These are phyloP conservation scores for Phaeodactylum tricornutum DNA, from an alignment of 108 stramenopile species.

Conservation along the genomic window DNA sequence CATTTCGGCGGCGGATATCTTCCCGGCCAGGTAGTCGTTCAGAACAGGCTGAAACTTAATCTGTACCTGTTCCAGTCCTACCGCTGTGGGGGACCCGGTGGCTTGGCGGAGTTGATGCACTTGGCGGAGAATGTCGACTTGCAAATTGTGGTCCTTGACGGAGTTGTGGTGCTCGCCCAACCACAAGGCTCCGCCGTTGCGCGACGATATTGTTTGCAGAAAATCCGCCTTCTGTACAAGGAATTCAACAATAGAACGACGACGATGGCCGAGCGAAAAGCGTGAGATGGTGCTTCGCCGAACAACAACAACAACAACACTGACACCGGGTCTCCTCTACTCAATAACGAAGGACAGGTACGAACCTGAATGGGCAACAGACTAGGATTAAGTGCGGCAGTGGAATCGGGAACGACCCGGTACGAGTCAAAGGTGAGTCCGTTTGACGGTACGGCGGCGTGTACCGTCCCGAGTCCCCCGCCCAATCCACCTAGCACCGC, in stretches of 20 bases:
- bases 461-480: no score
- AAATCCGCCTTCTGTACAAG: not conserved
- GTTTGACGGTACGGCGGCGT: not conserved
- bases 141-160: constrained; percentile 42
- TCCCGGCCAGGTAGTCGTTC: constrained; percentile 40
- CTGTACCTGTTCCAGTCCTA: constrained; percentile 70
- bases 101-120: constrained; percentile 22
- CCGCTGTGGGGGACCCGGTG: constrained; percentile 22
- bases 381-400: not conserved
- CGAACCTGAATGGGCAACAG: not conserved
- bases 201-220: not conserved
- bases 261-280: no score
- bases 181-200: constrained; percentile 33
- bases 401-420: not conserved
- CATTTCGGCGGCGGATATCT: constrained; percentile 31
- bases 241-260: no score
- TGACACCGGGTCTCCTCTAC: no score
- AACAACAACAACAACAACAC: no score
- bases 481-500: no score
- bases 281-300: no score
- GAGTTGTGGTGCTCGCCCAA: constrained; percentile 71
- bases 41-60: constrained; percentile 53
- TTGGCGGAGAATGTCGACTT: constrained; percentile 33
- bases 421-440: not conserved
- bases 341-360: no score